Conservation (phyloP, 306 rosid species). For the Vigna hirtella region DNA sequence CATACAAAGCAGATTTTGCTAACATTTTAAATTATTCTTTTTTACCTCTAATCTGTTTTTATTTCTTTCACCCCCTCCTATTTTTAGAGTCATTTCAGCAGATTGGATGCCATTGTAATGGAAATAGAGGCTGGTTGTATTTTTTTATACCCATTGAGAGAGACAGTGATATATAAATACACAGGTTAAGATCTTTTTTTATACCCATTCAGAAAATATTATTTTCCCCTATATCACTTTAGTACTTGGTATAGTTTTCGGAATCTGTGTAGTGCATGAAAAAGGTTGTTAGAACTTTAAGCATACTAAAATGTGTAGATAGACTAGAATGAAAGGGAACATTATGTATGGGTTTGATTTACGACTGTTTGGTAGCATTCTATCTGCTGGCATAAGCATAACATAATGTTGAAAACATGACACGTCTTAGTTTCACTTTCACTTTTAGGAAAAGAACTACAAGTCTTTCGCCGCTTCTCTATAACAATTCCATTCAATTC, state of each 20-base stretch:
- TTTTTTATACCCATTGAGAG: slow-evolving; percentile 55
- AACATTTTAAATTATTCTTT: slow-evolving; percentile 52
- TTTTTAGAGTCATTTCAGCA: slow-evolving; percentile 35
- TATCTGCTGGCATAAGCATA: background rate
- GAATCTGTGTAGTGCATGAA: background rate
- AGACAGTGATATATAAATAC: slow-evolving; percentile 29
- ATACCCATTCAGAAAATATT: background rate
- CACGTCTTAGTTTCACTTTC: too few relatives aligned
- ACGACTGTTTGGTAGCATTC: background rate
- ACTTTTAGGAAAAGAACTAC: too few relatives aligned
- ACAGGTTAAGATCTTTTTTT: slow-evolving; percentile 30
- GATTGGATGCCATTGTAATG: slow-evolving; percentile 46
- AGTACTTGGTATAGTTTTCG: background rate
- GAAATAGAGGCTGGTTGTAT: slow-evolving; percentile 35
- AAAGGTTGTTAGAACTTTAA: background rate
- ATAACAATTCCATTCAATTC: too few relatives aligned
- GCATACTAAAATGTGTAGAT: background rate
- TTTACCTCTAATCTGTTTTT: slow-evolving; percentile 10
- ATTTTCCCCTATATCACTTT: background rate
- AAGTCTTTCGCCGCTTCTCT: too few relatives aligned
- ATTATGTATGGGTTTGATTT: background rate
- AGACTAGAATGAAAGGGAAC: background rate
- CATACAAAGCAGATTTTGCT: slow-evolving; percentile 53
- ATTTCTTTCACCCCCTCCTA: slow-evolving; percentile 30
- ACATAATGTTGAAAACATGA: too few relatives aligned